These are phyloP conservation scores for Diaporthe sp. DNA, from an alignment of 2,329 filamentous ascomycete genomes.

Conservation along the genomic window DNA sequence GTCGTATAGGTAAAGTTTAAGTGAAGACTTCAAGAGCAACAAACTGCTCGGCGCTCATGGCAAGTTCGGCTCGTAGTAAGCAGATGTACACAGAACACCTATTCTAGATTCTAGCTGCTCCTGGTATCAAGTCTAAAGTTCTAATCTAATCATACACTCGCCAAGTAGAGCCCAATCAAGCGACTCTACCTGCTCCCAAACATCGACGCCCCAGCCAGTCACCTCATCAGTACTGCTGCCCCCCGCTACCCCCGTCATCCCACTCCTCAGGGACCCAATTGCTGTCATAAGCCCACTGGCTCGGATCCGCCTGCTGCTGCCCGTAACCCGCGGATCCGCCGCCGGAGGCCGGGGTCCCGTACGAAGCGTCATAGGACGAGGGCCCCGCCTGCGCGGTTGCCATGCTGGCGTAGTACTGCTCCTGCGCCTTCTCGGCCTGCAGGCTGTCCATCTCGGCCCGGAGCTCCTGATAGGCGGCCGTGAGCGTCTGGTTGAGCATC, in stretches of 20 bases:
- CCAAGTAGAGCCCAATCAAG: neutral
- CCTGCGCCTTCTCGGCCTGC: conserved; percentile 38
- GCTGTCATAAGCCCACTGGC: conserved; percentile 25
- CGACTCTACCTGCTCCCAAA: neutral
- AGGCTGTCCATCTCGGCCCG: conserved; percentile 38
- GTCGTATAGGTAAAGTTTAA: rapidly evolving
- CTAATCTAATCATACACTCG: conserved; percentile 4
- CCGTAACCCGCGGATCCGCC: neutral
- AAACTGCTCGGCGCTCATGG: too few species aligned
- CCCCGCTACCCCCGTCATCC: conserved; percentile 3
- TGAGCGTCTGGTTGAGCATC: conserved; percentile 40
- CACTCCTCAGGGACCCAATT: conserved; percentile 31
- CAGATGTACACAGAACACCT: neutral
- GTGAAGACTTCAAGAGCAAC: neutral
- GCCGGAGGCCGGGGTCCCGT: neutral
- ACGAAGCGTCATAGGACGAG: conserved; percentile 24
- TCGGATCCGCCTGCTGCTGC: conserved; percentile 3
- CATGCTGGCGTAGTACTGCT: conserved; percentile 35
- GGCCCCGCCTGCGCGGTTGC: neutral
- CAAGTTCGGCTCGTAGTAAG: neutral
- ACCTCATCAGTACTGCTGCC: neutral
- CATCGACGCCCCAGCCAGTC: too few species aligned
- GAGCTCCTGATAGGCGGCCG: conserved; percentile 40
- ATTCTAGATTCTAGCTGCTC: neutral
- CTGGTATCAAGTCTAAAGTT: neutral